Evolutionary conservation across 192 early-diverging fungal species (phyloP).

Genomic region (Dimargaris xerosporica): DNA sequence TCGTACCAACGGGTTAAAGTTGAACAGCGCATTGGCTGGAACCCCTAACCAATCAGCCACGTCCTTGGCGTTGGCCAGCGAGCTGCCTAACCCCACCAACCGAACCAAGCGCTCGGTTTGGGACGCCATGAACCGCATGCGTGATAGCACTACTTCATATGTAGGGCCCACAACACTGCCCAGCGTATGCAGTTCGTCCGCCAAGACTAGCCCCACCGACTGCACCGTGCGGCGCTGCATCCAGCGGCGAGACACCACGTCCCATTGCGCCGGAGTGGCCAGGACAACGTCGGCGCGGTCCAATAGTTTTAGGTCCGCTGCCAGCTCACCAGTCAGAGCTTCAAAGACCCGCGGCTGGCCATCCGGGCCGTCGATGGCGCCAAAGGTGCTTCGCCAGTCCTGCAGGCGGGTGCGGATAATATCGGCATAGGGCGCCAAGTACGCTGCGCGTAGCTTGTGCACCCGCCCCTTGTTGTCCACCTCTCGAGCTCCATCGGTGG

Average conservation of each 20-base stretch:
- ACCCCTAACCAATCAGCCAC: conserved; percentile 96
- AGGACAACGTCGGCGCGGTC: conserved; percentile 88
- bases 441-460: conserved; percentile 50
- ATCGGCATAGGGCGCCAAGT: conserved; percentile 80
- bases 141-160: conserved; percentile 82
- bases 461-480: conserved; percentile 20
- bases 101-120: conserved; percentile 69
- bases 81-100: conserved; percentile 80
- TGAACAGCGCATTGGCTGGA: conserved; percentile 59
- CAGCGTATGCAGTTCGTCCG: conserved; percentile 89
- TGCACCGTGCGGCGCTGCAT: conserved; percentile 89
- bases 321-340: conserved; percentile 74
- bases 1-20: conserved; percentile 87
- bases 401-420: conserved; percentile 55
- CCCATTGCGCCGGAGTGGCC: conserved; percentile 84
- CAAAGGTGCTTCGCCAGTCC: conserved; percentile 76
- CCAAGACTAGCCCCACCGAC: conserved; percentile 72
- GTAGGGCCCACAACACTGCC: conserved; percentile 79
- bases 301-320: conserved; percentile 74
- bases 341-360: conserved; percentile 77
- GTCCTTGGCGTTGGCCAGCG: conserved; percentile 94
- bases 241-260: conserved; percentile 88
- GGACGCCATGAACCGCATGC: conserved; percentile 83
- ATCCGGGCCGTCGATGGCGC: too few species aligned
- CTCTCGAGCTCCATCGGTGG: conserved; percentile 17